Conservation (phyloP, 2,329 filamentous ascomycete species). For the Westerdykella aurantiaca region DNA sequence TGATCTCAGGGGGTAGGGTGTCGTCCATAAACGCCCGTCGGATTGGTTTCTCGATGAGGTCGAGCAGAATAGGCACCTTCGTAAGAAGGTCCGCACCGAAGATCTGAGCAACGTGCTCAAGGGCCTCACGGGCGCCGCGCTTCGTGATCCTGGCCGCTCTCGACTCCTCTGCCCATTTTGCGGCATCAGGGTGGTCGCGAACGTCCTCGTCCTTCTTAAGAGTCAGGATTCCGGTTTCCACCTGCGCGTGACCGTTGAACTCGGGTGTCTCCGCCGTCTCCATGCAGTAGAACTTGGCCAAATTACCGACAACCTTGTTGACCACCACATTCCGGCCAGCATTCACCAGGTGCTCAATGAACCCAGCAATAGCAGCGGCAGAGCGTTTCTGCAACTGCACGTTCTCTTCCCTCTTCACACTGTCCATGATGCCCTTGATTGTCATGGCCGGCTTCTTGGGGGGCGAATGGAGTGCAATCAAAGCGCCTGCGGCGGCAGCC, state of each 20-base stretch:
- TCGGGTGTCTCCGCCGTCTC: constrained; percentile 97
- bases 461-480: constrained; percentile 79
- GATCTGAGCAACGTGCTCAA: constrained; percentile 76
- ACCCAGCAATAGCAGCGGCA: constrained; percentile 72
- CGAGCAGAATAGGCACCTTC: constrained; percentile 75
- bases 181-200: constrained; percentile 84
- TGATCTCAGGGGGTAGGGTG: constrained; percentile 63
- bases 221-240: constrained; percentile 78
- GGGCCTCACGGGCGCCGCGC: constrained; percentile 85
- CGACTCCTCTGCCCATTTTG: constrained; percentile 82
- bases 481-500: constrained; percentile 77
- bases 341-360: constrained; percentile 81
- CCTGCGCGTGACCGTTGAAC: constrained; percentile 73
- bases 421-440: constrained; percentile 98
- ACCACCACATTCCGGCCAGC: constrained; percentile 77
- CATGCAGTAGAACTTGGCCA: constrained; percentile 96
- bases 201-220: constrained; percentile 96
- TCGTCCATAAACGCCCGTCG: constrained; percentile 65
- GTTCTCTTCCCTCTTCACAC: constrained; percentile 91
- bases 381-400: constrained; percentile 80
- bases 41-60: constrained; percentile 77
- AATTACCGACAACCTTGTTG: constrained; percentile 90
- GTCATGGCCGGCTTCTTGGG: constrained; percentile 90
- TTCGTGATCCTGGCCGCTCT: constrained; percentile 84
- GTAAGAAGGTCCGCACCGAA: constrained; percentile 74